Conservation (phyloP, 2,329 filamentous ascomycete species). For the Pseudomassariella vexata region DNA sequence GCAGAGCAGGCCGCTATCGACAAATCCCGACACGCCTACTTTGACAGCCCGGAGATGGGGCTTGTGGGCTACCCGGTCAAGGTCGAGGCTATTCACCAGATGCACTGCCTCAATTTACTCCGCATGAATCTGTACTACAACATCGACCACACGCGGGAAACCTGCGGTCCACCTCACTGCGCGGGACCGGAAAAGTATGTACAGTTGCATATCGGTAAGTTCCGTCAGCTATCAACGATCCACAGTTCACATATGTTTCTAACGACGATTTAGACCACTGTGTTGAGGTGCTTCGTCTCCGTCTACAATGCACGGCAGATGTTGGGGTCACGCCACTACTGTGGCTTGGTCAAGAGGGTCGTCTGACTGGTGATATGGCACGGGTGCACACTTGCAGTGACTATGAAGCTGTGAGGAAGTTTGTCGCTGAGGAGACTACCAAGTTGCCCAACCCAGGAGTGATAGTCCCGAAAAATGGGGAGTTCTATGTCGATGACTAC, state of each 20-base stretch:
- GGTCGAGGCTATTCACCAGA: conserved; percentile 11
- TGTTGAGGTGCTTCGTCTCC: conserved; percentile 8
- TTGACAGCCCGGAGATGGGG: conserved; percentile 11
- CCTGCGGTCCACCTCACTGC: conserved; percentile 1
- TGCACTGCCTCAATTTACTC: conserved; percentile 11
- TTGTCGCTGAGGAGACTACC: conserved; percentile 7
- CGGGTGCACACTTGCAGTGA: conserved; percentile 10
- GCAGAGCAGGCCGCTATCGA: conserved; percentile 8
- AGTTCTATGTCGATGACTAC: conserved; percentile 7
- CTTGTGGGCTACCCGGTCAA: conserved; percentile 11
- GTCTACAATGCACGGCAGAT: conserved; percentile 11
- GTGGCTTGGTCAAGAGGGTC: conserved; percentile 8
- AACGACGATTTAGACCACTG: conserved; percentile 8
- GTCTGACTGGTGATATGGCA: conserved; percentile 9
- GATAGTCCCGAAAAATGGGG: conserved; percentile 6
- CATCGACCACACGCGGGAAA: conserved; percentile 11
- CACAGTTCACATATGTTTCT: too few species aligned
- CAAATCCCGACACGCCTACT: conserved; percentile 9
- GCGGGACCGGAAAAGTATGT: conserved; percentile 7
- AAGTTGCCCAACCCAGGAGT: conserved; percentile 1
- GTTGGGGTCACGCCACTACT: conserved; percentile 10
- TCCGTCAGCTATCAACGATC: too few species aligned
- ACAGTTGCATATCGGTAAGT: conserved; percentile 9
- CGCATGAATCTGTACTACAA: conserved; percentile 12
- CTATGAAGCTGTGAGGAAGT: conserved; percentile 9